Percentiles rank a stretch among this genome's conserved stretches.
phyloP scores from a whole-genome alignment of 306 rosid species.

The Arachis hypogaea region DNA sequence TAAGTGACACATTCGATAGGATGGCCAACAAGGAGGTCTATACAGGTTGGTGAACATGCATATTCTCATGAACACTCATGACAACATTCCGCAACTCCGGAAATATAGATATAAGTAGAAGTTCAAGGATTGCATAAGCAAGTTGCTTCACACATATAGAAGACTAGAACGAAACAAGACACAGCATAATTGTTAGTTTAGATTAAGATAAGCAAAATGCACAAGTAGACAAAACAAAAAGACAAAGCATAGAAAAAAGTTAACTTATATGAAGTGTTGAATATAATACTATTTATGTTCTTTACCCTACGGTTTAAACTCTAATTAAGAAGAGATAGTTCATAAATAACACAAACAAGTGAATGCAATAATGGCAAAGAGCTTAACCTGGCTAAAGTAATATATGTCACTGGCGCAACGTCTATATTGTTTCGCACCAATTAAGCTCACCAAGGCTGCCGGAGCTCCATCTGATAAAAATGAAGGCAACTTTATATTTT shows the following conservation, averaged over 20 bases:
- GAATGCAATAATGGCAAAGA: constrained; percentile 27
- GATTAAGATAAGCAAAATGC: constrained; percentile 15
- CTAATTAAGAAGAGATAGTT: too few species aligned
- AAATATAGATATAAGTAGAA: constrained; percentile 75
- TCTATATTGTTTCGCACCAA: constrained; percentile 84
- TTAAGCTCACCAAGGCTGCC: constrained; percentile 82
- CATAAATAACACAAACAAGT: neutral
- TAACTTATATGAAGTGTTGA: too few species aligned
- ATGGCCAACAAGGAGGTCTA: constrained; percentile 37
- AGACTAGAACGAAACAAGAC: constrained; percentile 56
- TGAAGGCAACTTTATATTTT: neutral
- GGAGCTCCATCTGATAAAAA: constrained; percentile 89
- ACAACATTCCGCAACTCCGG: constrained; percentile 81
- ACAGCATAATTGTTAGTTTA: constrained; percentile 20
- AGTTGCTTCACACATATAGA: constrained; percentile 92
- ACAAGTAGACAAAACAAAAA: neutral
- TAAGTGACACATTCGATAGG: constrained; percentile 22
- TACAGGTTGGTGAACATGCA: constrained; percentile 58
- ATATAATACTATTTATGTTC: too few species aligned
- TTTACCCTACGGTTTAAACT: too few species aligned
- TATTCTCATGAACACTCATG: constrained; percentile 67
- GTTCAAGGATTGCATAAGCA: constrained; percentile 77
- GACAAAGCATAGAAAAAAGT: neutral
- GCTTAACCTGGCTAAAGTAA: constrained; percentile 84
- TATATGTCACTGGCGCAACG: constrained; percentile 93